phyloP scores from a whole-genome alignment of 2,329 filamentous ascomycete species.

The Dothistroma pini region DNA sequence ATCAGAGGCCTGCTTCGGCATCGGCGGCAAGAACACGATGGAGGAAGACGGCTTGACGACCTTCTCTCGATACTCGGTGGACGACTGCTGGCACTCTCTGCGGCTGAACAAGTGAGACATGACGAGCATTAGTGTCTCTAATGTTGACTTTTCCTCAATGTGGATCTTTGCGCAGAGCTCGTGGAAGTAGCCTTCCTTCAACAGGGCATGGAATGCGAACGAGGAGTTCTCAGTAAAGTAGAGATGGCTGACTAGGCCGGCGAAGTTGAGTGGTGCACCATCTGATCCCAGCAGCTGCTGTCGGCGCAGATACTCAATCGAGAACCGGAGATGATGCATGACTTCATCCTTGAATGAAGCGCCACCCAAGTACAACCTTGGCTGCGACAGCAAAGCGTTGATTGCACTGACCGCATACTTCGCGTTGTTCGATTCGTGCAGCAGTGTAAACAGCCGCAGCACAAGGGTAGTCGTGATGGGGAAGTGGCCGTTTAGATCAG shows the following conservation, averaged over 20 bases:
- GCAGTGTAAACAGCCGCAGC: constrained; percentile 62
- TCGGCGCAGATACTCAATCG: constrained; percentile 71
- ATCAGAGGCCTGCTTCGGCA: constrained; percentile 56
- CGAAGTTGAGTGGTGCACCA: constrained; percentile 68
- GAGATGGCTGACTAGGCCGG: constrained; percentile 65
- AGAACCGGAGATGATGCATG: constrained; percentile 73
- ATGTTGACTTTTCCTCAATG: constrained; percentile 46
- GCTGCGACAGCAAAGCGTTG: constrained; percentile 65
- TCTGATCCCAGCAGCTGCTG: constrained; percentile 60
- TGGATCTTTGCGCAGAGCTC: constrained; percentile 58
- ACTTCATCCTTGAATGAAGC: constrained; percentile 64
- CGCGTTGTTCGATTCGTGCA: constrained; percentile 63
- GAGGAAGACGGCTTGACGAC: constrained; percentile 58
- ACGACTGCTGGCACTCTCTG: constrained; percentile 47
- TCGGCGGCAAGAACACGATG: constrained; percentile 59
- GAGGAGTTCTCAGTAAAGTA: constrained; percentile 73
- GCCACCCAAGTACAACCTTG: constrained; percentile 67
- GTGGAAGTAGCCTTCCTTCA: constrained; percentile 68
- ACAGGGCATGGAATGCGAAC: constrained; percentile 72
- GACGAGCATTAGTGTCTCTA: constrained; percentile 63
- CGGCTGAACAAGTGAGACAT: constrained; percentile 69
- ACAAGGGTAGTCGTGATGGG: constrained; percentile 71
- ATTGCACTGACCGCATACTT: constrained; percentile 60
- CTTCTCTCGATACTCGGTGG: constrained; percentile 47
- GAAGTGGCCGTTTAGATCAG: constrained; percentile 73